A percentile compares a stretch with the other conserved stretches of the same genome.
phyloP scores from a whole-genome alignment of 192 early-diverging fungal species.

The Gaertneriomyces sp. region DNA sequence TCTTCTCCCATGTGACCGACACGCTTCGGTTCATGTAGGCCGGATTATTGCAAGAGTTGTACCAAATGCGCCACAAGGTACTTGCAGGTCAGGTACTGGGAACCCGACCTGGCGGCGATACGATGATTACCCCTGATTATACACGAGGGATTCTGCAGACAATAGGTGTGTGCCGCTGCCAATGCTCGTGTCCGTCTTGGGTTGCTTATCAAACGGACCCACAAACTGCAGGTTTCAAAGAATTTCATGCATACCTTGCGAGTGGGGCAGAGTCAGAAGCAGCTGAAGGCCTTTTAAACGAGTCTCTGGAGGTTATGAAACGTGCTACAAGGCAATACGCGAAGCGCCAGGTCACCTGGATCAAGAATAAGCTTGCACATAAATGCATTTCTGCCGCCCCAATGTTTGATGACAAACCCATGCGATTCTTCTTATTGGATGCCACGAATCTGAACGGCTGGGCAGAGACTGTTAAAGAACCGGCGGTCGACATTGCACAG shows the following conservation, averaged over 20 bases:
- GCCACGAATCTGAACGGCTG: slow-evolving; percentile 63
- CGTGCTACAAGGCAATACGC: slow-evolving; percentile 84
- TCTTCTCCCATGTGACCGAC: neutral
- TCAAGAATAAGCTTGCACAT: slow-evolving; percentile 64
- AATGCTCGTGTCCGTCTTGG: neutral
- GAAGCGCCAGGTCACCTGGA: slow-evolving; percentile 75
- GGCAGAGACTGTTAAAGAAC: slow-evolving; percentile 51
- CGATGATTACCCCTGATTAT: slow-evolving; percentile 25
- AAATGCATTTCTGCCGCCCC: slow-evolving; percentile 7
- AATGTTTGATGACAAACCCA: neutral
- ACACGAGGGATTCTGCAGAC: slow-evolving; percentile 71
- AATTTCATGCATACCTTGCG: slow-evolving; percentile 71
- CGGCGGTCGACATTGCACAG: slow-evolving; percentile 16
- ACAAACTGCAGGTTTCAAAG: slow-evolving; percentile 69
- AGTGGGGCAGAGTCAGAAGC: neutral
- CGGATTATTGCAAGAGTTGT: slow-evolving; percentile 52
- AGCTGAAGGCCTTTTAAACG: slow-evolving; percentile 40
- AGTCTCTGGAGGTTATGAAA: slow-evolving; percentile 81
- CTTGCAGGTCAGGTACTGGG: slow-evolving; percentile 41
- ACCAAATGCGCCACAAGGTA: slow-evolving; percentile 42
- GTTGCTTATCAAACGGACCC: neutral
- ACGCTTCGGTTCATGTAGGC: neutral
- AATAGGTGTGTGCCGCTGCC: slow-evolving; percentile 46
- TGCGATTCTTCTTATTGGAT: slow-evolving; percentile 53
- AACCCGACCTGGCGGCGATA: neutral